Percentiles rank a stretch among this genome's conserved stretches.
These are phyloP conservation scores for Ogataea pini DNA, from an alignment of 805 yeast species.

Conservation along the genomic window DNA sequence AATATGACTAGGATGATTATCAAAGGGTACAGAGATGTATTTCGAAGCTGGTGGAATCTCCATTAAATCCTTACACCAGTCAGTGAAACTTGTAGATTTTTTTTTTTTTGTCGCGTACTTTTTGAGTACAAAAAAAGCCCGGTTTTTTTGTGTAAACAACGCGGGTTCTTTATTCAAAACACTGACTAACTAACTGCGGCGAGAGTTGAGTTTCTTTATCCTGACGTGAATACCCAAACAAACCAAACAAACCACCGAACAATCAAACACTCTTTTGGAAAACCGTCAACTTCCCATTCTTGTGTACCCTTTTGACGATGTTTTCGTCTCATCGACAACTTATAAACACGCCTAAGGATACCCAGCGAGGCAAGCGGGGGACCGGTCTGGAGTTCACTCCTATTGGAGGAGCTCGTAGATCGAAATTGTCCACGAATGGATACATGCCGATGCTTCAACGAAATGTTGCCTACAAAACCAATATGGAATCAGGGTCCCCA, in stretches of 20 bases:
- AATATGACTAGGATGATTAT: too few species aligned
- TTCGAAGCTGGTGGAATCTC: too few species aligned
- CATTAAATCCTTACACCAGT: too few species aligned
- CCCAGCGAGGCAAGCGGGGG: slow-evolving; percentile 20
- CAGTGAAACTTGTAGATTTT: neutral
- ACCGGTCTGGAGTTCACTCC: slow-evolving; percentile 43
- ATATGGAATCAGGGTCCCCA: slow-evolving; percentile 20
- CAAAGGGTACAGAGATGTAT: too few species aligned
- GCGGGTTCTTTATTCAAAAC: slow-evolving; percentile 2
- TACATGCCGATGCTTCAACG: slow-evolving; percentile 20
- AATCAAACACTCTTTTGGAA: too few species aligned
- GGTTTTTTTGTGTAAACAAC: slow-evolving; percentile 10
- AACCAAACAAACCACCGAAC: too few species aligned
- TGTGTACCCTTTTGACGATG: too few species aligned
- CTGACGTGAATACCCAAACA: too few species aligned
- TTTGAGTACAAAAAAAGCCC: neutral
- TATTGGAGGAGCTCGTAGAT: slow-evolving; percentile 34
- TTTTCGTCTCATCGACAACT: slow-evolving; percentile 33
- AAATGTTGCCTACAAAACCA: slow-evolving; percentile 19
- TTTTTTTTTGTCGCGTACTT: neutral
- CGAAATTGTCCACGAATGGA: slow-evolving; percentile 12
- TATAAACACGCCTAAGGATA: slow-evolving; percentile 32
- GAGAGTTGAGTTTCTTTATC: neutral
- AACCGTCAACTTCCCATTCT: too few species aligned
- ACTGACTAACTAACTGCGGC: neutral